Evolutionary conservation across 306 rosid genomes (phyloP), one percentile per base, ranked within the genome.

Genomic region (Casuarina equisetifolia): DNA sequence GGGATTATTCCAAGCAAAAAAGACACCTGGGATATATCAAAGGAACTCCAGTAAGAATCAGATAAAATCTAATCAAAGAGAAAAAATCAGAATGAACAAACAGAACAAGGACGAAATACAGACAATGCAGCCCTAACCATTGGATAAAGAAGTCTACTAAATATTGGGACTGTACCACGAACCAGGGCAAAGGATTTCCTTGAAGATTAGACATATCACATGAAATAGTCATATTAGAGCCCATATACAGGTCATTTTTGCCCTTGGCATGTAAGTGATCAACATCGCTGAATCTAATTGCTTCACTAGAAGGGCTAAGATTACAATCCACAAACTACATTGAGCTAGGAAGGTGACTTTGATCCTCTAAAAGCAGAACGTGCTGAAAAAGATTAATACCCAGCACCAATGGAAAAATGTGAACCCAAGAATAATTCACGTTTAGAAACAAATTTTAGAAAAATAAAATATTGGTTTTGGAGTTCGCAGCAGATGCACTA

Each of bases 1-100:
- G 98, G 99, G 85, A 96, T 86, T 78, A 90, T 74, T 32, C 98
- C 98, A 77, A 96, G 87, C 85, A 92, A 83, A 81, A 96, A 90
- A 3, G 98, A 92, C 87, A 96, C 96, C 99, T 96, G 86, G 46
- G 15, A 43, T 78, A 83, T 73, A 79, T 83, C 5, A 78, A 68
- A 58, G 48, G 76, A 82, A 68, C 68, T 62, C 84, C 82, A 84
- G 76, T 74, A 81, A 59, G 75, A 55, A 76, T 63, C 12, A 16
- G 68, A 8, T 9, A 70, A 25, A 64, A 20, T 68, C 49, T 45
- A 40, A 57, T 59, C 40, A 38, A 79, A 76, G 45, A 69, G 13
- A 35, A 82, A 49, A 20, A 63, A 66, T 19, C 51, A 4, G 52
- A 55, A 77, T 5, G 46, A 67, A 17, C 42, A 72, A 12, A 50